Evolutionary conservation across 805 yeast genomes (phyloP).

Genomic region (Lipomyces japonicus): DNA sequence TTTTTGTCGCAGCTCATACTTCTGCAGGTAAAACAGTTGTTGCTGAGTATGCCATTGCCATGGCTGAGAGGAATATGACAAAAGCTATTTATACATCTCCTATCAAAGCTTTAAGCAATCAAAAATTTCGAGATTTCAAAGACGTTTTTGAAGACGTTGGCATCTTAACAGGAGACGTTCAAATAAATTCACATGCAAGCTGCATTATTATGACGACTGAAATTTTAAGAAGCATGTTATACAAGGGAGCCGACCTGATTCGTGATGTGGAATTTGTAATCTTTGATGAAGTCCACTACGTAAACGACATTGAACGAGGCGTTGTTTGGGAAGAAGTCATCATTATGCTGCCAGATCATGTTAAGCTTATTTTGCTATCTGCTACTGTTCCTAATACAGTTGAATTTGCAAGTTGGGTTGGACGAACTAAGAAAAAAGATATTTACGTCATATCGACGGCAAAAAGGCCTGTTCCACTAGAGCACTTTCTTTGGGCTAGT

Average conservation of each 20-base stretch:
- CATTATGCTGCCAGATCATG: slow-evolving; percentile 95
- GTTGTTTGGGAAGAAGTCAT: slow-evolving; percentile 99
- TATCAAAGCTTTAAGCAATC: slow-evolving; percentile 84
- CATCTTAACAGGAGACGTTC: slow-evolving; percentile 95
- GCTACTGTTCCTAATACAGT: slow-evolving; percentile 99
- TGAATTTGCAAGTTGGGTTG: slow-evolving; percentile 98
- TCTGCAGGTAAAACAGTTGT: slow-evolving; percentile 99
- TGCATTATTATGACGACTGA: slow-evolving; percentile 98
- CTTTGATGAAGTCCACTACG: slow-evolving; percentile 97
- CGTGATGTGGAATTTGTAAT: slow-evolving; percentile 97
- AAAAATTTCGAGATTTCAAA: slow-evolving; percentile 82
- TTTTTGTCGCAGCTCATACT: slow-evolving; percentile 97
- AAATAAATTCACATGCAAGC: slow-evolving; percentile 92
- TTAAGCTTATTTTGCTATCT: slow-evolving; percentile 81
- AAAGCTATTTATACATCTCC: slow-evolving; percentile 91
- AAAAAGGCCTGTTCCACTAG: slow-evolving; percentile 94
- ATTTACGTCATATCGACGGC: slow-evolving; percentile 95
- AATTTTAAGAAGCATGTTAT: slow-evolving; percentile 89
- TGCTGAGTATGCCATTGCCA: slow-evolving; percentile 96
- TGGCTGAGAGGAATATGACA: slow-evolving; percentile 95
- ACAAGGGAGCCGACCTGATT: slow-evolving; percentile 92
- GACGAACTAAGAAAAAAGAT: slow-evolving; percentile 92
- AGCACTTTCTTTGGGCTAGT: slow-evolving; percentile 81
- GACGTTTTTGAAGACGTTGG: slow-evolving; percentile 85
- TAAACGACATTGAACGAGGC: slow-evolving; percentile 94